These are phyloP conservation scores for Umbelopsis vinacea DNA, from an alignment of 192 early-diverging fungal species.

Conservation along the genomic window DNA sequence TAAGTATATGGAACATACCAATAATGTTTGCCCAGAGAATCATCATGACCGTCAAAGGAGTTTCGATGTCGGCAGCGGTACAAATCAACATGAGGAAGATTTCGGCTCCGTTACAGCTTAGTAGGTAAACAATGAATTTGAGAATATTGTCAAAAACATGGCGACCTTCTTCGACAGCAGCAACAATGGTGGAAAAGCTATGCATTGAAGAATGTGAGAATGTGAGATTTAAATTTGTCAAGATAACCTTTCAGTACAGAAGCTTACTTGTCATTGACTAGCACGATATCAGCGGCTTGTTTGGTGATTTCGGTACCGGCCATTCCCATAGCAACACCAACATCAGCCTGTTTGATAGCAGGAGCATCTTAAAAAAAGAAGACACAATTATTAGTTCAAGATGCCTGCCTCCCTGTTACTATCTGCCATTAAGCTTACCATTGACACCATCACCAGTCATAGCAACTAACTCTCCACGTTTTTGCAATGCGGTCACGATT, in stretches of 20 bases:
- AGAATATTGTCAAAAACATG: slow-evolving; percentile 97
- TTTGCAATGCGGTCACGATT: slow-evolving; percentile 88
- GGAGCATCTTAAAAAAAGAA: slow-evolving; percentile 74
- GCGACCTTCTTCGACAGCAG: slow-evolving; percentile 88
- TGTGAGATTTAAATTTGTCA: neutral
- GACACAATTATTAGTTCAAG: neutral
- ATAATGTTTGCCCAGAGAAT: slow-evolving; percentile 97
- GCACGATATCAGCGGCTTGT: slow-evolving; percentile 94
- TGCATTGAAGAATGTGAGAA: neutral
- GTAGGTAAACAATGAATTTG: slow-evolving; percentile 96
- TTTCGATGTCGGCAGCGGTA: slow-evolving; percentile 67
- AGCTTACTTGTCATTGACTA: slow-evolving; percentile 85
- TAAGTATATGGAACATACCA: slow-evolving; percentile 34
- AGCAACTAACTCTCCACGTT: slow-evolving; percentile 68
- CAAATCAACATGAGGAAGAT: slow-evolving; percentile 86
- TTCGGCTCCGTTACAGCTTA: slow-evolving; percentile 94
- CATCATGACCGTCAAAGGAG: slow-evolving; percentile 90
- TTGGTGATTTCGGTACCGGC: slow-evolving; percentile 96
- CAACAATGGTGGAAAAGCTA: slow-evolving; percentile 87
- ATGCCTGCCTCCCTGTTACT: neutral
- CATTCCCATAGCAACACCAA: slow-evolving; percentile 96
- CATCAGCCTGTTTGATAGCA: slow-evolving; percentile 93
- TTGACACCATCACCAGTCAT: slow-evolving; percentile 97
- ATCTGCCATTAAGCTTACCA: slow-evolving; percentile 36
- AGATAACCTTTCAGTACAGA: neutral